phyloP scores from a whole-genome alignment of 768 basidiomycete genomes.

The Agaricus sinodeliciosus region DNA sequence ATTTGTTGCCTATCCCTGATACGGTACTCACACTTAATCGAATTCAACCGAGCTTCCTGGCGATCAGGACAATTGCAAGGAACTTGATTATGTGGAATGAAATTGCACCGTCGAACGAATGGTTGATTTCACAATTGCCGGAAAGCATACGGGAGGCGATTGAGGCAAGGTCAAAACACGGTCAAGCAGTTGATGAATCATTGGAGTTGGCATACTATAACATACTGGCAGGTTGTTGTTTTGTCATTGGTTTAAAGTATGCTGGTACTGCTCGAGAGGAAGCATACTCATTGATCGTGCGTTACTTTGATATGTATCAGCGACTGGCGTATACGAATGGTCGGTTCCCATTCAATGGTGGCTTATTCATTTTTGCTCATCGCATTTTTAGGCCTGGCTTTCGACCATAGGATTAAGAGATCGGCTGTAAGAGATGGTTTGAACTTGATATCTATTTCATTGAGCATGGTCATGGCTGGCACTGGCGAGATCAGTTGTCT shows the following conservation, averaged over 20 bases:
- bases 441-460: conserved; percentile 77
- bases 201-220: conserved; percentile 89
- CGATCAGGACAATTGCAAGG: conserved; percentile 72
- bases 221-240: conserved; percentile 86
- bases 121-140: conserved; percentile 71
- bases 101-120: conserved; percentile 65
- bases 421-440: conserved; percentile 83
- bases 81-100: conserved; percentile 83
- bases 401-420: conserved; percentile 85
- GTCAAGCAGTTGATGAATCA: conserved; percentile 54
- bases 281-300: conserved; percentile 78
- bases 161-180: conserved; percentile 39
- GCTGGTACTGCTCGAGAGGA: conserved; percentile 91
- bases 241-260: conserved; percentile 86
- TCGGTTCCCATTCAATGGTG: conserved; percentile 25
- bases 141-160: conserved; percentile 53
- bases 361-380: not conserved
- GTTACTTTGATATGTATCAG: conserved; percentile 76
- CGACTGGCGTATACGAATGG: conserved; percentile 63
- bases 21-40: conserved; percentile 74
- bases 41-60: conserved; percentile 82
- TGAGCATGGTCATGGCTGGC: conserved; percentile 95
- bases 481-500: conserved; percentile 91
- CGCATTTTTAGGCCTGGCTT: conserved; percentile 54
- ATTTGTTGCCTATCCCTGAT: conserved; percentile 77